These are phyloP conservation scores for Aspergillus versicolor DNA, from an alignment of 2,329 filamentous ascomycete species.

Conservation along the genomic window DNA sequence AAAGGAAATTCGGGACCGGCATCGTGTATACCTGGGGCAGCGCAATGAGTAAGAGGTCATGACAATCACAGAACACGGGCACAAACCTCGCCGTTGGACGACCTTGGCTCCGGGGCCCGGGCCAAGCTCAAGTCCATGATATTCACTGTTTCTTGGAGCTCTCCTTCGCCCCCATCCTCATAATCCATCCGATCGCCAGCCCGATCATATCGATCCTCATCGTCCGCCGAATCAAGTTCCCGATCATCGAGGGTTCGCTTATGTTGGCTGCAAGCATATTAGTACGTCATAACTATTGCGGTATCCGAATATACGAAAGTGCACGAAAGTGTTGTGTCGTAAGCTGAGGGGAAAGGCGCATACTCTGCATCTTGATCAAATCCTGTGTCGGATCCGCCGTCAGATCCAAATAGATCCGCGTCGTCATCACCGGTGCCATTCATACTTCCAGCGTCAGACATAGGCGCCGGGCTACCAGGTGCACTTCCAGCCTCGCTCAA, in stretches of 20 bases:
- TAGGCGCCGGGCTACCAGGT: conserved; percentile 23
- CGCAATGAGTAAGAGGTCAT: conserved; percentile 1
- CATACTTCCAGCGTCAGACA: conserved; percentile 29
- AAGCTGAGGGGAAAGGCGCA: background rate
- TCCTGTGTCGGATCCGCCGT: conserved; percentile 44
- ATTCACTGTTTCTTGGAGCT: conserved; percentile 49
- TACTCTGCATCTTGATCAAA: conserved; percentile 36
- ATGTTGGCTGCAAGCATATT: conserved; percentile 25
- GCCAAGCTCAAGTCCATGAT: conserved; percentile 57
- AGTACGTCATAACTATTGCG: conserved; percentile 10
- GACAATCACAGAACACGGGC: background rate
- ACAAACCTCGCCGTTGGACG: conserved; percentile 40
- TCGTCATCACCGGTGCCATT: conserved; percentile 39
- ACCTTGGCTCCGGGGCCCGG: conserved; percentile 58
- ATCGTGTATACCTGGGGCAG: conserved; percentile 56
- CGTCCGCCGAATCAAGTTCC: conserved; percentile 64
- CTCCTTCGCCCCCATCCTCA: conserved; percentile 40
- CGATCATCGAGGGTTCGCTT: conserved; percentile 58
- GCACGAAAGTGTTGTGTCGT: background rate
- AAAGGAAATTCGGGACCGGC: conserved; percentile 63
- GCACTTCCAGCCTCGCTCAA: conserved; percentile 24
- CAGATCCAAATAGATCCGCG: conserved; percentile 48
- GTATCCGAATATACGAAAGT: background rate
- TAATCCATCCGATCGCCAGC: conserved; percentile 46
- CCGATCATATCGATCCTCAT: conserved; percentile 57